A percentile compares a stretch with the other conserved stretches of the same genome.
phyloP scores from a whole-genome alignment of 2,329 filamentous ascomycete genomes.

The Colletotrichum ledebouriae region DNA sequence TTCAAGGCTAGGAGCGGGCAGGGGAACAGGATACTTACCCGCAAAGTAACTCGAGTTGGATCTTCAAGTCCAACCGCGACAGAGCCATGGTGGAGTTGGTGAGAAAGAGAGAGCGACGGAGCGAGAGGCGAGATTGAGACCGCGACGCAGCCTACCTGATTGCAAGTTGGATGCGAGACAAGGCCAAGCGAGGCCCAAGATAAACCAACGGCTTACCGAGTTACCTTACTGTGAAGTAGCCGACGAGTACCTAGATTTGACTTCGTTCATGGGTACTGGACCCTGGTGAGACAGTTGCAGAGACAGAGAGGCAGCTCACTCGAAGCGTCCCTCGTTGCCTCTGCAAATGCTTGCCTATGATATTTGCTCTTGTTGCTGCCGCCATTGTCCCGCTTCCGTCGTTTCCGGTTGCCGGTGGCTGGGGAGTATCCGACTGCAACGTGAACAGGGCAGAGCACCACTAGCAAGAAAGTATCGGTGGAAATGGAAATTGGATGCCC shows the following conservation, averaged over 20 bases:
- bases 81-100: too few species aligned
- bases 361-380: conserved; percentile 14
- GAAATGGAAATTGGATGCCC: conserved; percentile 12
- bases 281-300: too few species aligned
- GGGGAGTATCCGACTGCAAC: conserved; percentile 1
- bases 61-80: too few species aligned
- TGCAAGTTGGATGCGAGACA: conserved; percentile 27
- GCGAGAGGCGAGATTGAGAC: conserved; percentile 10
- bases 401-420: conserved; percentile 2
- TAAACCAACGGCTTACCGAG: conserved; percentile 12
- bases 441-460: too few species aligned
- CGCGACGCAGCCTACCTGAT: conserved; percentile 7
- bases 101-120: too few species aligned
- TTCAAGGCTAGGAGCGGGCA: neutral
- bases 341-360: too few species aligned
- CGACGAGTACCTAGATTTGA: too few species aligned
- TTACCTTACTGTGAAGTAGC: neutral
- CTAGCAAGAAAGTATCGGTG: neutral
- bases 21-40: neutral
- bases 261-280: too few species aligned
- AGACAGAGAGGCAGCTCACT: too few species aligned
- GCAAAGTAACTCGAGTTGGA: too few species aligned
- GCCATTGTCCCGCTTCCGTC: conserved; percentile 11
- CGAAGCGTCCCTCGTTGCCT: too few species aligned
- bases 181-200: conserved; percentile 6